Conservation (phyloP, 345 rosid genomes). For the Brassica carinata region DNA sequence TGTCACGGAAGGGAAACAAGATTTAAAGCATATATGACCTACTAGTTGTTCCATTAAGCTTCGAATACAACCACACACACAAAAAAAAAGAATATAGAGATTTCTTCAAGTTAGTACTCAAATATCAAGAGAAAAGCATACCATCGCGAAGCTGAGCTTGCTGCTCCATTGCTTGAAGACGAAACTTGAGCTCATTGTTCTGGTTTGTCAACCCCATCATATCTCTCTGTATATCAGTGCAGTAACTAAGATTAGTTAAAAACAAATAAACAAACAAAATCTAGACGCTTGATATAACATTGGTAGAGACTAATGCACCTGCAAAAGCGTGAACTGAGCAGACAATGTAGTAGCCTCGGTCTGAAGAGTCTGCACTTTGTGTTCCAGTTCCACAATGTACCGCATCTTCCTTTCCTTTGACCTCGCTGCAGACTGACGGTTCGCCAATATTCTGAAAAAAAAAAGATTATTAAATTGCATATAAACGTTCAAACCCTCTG, state of each 20-base stretch:
- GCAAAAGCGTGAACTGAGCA: constrained; percentile 89
- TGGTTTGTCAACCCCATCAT: constrained; percentile 88
- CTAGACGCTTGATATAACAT: not conserved
- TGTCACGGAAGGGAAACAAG: constrained; percentile 18
- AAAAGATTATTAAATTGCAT: constrained; percentile 6
- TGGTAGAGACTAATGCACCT: constrained; percentile 47
- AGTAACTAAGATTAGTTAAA: constrained; percentile 10
- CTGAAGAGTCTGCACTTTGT: constrained; percentile 96
- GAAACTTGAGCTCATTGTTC: constrained; percentile 90
- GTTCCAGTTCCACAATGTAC: constrained; percentile 88
- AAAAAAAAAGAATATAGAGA: not conserved
- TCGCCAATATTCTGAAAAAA: constrained; percentile 71
- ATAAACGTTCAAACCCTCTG: not conserved
- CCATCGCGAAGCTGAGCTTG: constrained; percentile 96
- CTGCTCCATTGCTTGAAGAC: constrained; percentile 98
- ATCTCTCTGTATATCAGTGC: constrained; percentile 62
- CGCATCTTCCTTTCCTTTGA: constrained; percentile 97
- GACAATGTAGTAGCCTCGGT: constrained; percentile 96
- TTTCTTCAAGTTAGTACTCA: not conserved
- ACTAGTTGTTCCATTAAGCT: not conserved
- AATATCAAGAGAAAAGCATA: constrained; percentile 23
- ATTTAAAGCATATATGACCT: not conserved
- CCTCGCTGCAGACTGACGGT: constrained; percentile 96
- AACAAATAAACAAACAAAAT: not conserved
- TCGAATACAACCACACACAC: not conserved